Percentiles rank a stretch among this genome's conserved stretches.
phyloP scores from a whole-genome alignment of 73 alveolate species.

The Tetrahymena elliotti region DNA sequence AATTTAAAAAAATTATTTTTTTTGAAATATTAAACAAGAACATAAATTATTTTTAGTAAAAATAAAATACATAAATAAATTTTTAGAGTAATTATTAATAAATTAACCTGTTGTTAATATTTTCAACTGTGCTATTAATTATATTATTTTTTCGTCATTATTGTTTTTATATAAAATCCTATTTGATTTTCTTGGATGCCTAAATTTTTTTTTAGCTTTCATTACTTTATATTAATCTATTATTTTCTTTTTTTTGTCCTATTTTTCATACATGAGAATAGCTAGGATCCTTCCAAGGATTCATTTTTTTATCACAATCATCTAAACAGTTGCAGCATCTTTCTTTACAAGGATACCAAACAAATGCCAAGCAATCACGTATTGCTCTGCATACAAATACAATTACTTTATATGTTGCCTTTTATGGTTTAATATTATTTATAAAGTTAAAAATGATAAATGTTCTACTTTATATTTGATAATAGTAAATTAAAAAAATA shows the following conservation, averaged over 20 bases:
- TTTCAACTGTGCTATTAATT: too few relatives aligned
- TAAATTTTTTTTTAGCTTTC: neutral
- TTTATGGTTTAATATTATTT: neutral
- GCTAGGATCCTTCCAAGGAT: slow-evolving; percentile 64
- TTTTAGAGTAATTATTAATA: too few relatives aligned
- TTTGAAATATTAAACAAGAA: too few relatives aligned
- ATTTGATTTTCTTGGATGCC: neutral
- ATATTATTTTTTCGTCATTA: too few relatives aligned
- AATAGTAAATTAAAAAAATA: neutral
- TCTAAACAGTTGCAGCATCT: slow-evolving; percentile 65
- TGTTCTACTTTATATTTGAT: neutral
- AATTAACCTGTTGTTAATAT: too few relatives aligned
- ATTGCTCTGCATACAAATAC: slow-evolving; percentile 22
- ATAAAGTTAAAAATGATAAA: neutral
- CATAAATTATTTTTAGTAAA: too few relatives aligned
- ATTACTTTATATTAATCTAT: neutral
- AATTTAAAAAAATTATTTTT: too few relatives aligned
- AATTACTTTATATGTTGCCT: slow-evolving; percentile 29
- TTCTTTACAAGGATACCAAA: slow-evolving; percentile 72
- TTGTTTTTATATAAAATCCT: too few relatives aligned
- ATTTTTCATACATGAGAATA: slow-evolving; percentile 31
- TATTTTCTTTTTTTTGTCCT: neutral
- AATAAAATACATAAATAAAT: too few relatives aligned
- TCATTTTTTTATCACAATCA: slow-evolving; percentile 54
- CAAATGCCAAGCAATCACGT: slow-evolving; percentile 44